These are phyloP conservation scores for Trichoderma harzianum DNA, from an alignment of 2,329 filamentous ascomycete species.

Conservation along the genomic window DNA sequence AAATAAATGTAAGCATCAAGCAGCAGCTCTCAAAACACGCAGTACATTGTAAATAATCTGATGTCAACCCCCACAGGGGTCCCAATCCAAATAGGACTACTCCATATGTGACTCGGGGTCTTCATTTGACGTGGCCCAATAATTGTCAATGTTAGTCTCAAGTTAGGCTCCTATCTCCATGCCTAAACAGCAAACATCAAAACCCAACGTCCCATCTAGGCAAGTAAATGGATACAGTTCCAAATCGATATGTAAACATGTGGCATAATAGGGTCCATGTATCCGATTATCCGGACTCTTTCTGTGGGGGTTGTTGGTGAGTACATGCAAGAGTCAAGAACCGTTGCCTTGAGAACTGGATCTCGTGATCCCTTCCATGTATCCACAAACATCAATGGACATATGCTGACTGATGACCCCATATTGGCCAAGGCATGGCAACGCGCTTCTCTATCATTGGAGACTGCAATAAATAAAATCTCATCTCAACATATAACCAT, in stretches of 20 bases:
- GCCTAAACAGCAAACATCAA: background rate
- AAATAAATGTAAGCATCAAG: background rate
- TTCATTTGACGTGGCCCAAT: background rate
- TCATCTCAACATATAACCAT: background rate
- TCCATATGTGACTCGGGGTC: background rate
- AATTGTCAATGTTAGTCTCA: background rate
- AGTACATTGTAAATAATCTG: background rate
- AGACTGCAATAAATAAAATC: background rate
- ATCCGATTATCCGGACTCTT: background rate
- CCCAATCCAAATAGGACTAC: background rate
- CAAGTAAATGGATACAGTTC: background rate
- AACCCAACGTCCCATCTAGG: background rate
- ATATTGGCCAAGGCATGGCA: background rate
- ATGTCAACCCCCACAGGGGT: background rate
- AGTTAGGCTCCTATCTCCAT: conserved; percentile 9
- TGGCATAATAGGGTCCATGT: background rate
- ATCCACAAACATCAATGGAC: background rate
- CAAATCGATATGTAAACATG: background rate
- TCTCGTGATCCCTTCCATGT: background rate
- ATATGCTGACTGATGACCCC: background rate
- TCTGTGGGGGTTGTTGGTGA: background rate
- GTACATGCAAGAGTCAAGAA: background rate
- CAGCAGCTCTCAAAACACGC: background rate
- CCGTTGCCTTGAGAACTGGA: background rate
- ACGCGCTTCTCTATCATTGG: background rate